Evolutionary conservation across 805 yeast species (phyloP), one percentile per base, ranked within the genome.

Genomic region (Torulaspora franciscae): DNA sequence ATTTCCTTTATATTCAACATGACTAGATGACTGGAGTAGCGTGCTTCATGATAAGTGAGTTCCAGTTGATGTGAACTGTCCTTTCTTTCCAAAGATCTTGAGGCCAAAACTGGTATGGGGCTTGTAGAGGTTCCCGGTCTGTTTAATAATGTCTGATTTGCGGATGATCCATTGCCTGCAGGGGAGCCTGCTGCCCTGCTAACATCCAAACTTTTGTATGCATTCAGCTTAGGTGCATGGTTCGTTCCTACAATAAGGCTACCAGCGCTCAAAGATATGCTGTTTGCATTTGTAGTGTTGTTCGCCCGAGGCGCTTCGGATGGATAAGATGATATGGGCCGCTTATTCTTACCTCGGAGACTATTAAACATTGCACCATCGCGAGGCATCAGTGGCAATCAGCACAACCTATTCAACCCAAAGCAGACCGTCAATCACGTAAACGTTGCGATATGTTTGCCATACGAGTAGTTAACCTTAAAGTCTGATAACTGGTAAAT

Each of bases 1-100:
- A 86, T 51, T 3, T 77, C 66, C 0, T 69, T 57, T 14, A 80
- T 64, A 57, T 87, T 90, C 1, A 89, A 57, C 37, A 83, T 61
- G 2, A 89, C 85, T 29, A 77, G 78, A 29, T 80, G 81, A 1
- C 68, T 34, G 1, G 81, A 77, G 0, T 75, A 69, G 19, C 86
- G 66, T 3, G 76, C 54, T 50, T 89, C 96, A 58, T 90, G 97
- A 54, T 85, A 68, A 9, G 52, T 49, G 11, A 62, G 32, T 36
- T 59, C 68, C 32, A 59, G 37, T 39, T 56, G 56, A 30, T 45
- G 43, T 2, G 54, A 42, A 24, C 34, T 56, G 19, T 41, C 42
- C 22, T 40, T 53, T 19, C 36, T 40, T 19, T 29, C 14, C 3
- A 26, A 11, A 15, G 32, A 10, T 5, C 19, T 39, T 7, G 39